Conservation (phyloP, 257 asterid genomes). For the Misopates orontium region DNA sequence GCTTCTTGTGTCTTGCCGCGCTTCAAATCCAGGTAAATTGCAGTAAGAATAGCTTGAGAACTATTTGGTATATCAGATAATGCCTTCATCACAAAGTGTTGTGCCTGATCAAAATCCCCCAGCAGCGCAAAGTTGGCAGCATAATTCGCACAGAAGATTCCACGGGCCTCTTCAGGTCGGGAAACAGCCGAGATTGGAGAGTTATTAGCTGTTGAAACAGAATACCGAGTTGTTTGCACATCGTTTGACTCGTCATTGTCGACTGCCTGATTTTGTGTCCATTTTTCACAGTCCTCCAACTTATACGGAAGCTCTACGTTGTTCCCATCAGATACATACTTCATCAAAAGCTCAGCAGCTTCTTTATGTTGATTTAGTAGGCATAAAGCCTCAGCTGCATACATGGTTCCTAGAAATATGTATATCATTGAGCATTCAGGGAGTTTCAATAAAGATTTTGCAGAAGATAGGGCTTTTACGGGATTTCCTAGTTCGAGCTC, state of each 20-base stretch:
- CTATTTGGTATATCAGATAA: conserved; percentile 49
- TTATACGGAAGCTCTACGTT: conserved; percentile 59
- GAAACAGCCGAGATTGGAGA: conserved; percentile 42
- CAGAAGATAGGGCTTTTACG: conserved; percentile 53
- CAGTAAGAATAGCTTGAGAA: conserved; percentile 61
- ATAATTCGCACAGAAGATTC: conserved; percentile 51
- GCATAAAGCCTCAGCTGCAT: conserved; percentile 91
- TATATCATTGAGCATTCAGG: conserved; percentile 55
- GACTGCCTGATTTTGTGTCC: conserved; percentile 50
- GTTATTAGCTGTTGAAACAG: conserved; percentile 38
- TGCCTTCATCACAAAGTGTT: conserved; percentile 51
- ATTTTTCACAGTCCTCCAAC: conserved; percentile 67
- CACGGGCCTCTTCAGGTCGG: conserved; percentile 88
- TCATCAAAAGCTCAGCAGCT: conserved; percentile 64
- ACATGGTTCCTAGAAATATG: conserved; percentile 59
- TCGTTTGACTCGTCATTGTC: conserved; percentile 59
- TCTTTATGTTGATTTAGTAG: conserved; percentile 66
- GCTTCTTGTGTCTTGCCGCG: conserved; percentile 63
- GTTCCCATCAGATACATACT: conserved; percentile 49
- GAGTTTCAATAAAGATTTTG: conserved; percentile 59
- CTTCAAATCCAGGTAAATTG: conserved; percentile 72
- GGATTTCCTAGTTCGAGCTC: conserved; percentile 77
- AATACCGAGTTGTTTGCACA: conserved; percentile 27
- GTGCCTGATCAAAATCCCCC: conserved; percentile 73
- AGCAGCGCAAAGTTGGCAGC: conserved; percentile 60